These are phyloP conservation scores for Plasmodium fragile DNA, from an alignment of 169 alveolate species.

Conservation along the genomic window DNA sequence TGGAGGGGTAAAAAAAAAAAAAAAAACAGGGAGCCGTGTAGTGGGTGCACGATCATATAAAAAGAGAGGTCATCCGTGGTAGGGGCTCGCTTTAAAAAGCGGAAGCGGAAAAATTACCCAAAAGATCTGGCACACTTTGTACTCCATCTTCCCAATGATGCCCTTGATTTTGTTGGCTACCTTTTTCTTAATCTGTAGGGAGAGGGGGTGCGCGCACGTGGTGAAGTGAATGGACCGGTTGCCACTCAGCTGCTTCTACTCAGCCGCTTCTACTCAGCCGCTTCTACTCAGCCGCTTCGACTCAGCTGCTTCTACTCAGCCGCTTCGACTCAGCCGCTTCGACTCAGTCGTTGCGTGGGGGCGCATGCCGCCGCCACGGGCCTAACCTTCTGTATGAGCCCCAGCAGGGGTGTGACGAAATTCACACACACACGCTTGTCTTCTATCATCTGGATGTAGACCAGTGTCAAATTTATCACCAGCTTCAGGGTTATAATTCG, in stretches of 20 bases:
- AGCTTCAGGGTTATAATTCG: conserved; percentile 50
- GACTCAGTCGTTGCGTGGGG: not conserved
- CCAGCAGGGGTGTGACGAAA: conserved; percentile 12
- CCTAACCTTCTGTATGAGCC: conserved; percentile 25
- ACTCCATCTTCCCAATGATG: conserved; percentile 49
- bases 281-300: not conserved
- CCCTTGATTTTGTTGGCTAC: conserved; percentile 49
- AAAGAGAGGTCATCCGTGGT: not conserved
- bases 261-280: too few relatives aligned
- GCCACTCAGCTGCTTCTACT: too few relatives aligned
- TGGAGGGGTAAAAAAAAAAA: not conserved
- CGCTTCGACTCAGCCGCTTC: not conserved
- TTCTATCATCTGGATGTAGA: conserved; percentile 22
- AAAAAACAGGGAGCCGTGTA: not conserved
- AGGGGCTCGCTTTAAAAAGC: not conserved
- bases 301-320: too few relatives aligned
- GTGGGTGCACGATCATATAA: not conserved
- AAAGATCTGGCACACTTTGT: conserved; percentile 75
- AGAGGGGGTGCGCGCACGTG: not conserved
- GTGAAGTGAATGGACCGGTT: not conserved
- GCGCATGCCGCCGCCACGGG: not conserved
- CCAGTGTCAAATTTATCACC: conserved; percentile 30
- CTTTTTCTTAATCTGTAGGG: conserved; percentile 62
- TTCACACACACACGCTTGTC: conserved; percentile 3
- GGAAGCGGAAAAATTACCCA: conserved; percentile 28